Evolutionary conservation across 441 rosid species (phyloP), one percentile per base, ranked within the genome.

Genomic region (Arabidopsis hybrid): DNA sequence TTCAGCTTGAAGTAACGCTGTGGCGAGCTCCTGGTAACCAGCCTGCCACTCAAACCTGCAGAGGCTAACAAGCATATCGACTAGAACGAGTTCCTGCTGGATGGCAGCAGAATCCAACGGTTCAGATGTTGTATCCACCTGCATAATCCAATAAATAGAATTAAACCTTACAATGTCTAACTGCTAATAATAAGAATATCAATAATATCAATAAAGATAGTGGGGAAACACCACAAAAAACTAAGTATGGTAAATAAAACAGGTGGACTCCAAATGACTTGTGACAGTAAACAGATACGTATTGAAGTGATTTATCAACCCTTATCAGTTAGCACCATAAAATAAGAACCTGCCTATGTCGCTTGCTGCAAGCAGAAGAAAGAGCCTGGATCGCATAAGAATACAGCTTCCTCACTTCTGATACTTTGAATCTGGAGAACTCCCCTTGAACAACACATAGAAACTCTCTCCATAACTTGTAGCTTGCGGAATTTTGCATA

Each of bases 41-140:
- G 92, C 89, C 81, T 95, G 96, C 95, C 95, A 91, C 81, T 92
- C 97, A 72, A 95, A 87, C 79, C 95, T 86, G 84, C 99, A 91
- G 72, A 95, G 93, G 73, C 88, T 83, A 68, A 87, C 79, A 83
- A 95, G 90, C 84, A 95, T 83, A 80, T 92, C 95, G 38, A 91
- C 99, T 75, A 92, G 85, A 67, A 89, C 85, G 71, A 86, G 91
- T 82, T 95, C 99, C 76, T 85, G 83, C 77, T 86, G 83, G 74
- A 84, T 77, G 72, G 78, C 34, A 67, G 78, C 71, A 69, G 82
- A 72, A 82, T 92, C 93, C 10, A 56, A n/a, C 50, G 84, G 77
- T 68, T 81, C 76, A 64, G 66, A 77, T 69, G 74, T 80, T 68
- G 83, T 82, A 63, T 83, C 80, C 76, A 78, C 85, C 98, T 95